A percentile compares a stretch with the other conserved stretches of the same genome.
These are phyloP conservation scores for Yarrowia sp. DNA, from an alignment of 805 yeast species.

Conservation along the genomic window DNA sequence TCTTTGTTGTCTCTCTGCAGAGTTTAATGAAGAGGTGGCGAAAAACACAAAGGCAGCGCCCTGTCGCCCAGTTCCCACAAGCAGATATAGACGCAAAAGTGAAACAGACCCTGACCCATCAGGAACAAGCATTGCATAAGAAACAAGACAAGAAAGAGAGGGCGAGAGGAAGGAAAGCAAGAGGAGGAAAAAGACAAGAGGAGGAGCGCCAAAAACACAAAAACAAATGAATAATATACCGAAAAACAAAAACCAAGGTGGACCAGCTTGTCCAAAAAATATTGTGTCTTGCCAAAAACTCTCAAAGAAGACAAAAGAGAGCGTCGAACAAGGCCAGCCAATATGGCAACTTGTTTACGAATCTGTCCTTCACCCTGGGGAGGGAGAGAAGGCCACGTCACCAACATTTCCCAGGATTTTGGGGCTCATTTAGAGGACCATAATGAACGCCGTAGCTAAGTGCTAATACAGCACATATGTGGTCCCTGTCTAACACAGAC, in stretches of 20 bases:
- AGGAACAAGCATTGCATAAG: constrained; percentile 10
- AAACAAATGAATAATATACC: background rate
- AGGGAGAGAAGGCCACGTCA: too few relatives aligned
- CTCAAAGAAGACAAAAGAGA: too few relatives aligned
- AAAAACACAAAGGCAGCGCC: background rate
- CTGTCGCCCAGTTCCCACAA: background rate
- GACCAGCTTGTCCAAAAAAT: too few relatives aligned
- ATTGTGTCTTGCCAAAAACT: too few relatives aligned
- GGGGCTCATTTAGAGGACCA: too few relatives aligned
- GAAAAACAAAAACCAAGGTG: background rate
- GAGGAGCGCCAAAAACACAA: background rate
- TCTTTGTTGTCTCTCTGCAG: background rate
- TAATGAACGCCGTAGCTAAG: too few relatives aligned
- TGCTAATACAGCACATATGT: too few relatives aligned
- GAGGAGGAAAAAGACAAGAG: background rate
- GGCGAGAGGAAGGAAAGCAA: background rate
- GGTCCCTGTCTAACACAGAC: too few relatives aligned
- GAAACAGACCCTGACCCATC: constrained; percentile 26
- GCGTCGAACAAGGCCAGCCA: too few relatives aligned
- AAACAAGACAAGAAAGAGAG: background rate
- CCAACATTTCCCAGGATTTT: too few relatives aligned
- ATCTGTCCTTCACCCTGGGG: too few relatives aligned
- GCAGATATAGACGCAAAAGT: background rate
- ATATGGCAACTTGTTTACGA: background rate
- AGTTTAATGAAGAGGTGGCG: background rate